Conservation (phyloP, 2,329 filamentous ascomycete genomes). For the Tolypocladium ovalisporum region DNA sequence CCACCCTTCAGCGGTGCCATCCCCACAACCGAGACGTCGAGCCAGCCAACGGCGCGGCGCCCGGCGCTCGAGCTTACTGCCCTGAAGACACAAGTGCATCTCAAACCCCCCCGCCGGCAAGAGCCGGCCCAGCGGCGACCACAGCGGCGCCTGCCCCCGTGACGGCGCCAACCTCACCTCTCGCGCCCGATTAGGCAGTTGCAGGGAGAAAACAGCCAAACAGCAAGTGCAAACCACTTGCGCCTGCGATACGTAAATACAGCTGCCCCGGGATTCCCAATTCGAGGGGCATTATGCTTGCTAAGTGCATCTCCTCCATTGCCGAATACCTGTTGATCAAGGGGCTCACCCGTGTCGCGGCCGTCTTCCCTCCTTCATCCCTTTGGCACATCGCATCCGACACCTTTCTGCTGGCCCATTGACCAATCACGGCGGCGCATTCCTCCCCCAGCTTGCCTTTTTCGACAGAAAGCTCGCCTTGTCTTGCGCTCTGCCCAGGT, state of each 20-base stretch:
- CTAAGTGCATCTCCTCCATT: conserved; percentile 9
- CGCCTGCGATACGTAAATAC: neutral
- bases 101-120: neutral
- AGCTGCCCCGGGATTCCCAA: neutral
- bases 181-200: neutral
- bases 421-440: neutral
- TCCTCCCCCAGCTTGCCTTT: neutral
- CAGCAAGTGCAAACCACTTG: neutral
- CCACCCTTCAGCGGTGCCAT: neutral
- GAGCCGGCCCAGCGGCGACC: neutral
- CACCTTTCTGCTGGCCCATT: neutral
- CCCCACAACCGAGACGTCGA: neutral
- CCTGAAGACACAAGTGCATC: neutral
- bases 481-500: neutral
- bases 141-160: neutral
- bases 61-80: neutral
- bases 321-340: conserved; percentile 3
- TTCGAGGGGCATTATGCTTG: neutral
- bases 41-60: neutral
- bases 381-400: neutral
- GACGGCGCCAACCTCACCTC: neutral
- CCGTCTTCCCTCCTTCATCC: neutral
- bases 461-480: neutral
- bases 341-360: neutral
- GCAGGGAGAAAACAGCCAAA: neutral